Evolutionary conservation across 2,329 filamentous ascomycete genomes (phyloP).

Genomic region (Pleomassaria siparia): DNA sequence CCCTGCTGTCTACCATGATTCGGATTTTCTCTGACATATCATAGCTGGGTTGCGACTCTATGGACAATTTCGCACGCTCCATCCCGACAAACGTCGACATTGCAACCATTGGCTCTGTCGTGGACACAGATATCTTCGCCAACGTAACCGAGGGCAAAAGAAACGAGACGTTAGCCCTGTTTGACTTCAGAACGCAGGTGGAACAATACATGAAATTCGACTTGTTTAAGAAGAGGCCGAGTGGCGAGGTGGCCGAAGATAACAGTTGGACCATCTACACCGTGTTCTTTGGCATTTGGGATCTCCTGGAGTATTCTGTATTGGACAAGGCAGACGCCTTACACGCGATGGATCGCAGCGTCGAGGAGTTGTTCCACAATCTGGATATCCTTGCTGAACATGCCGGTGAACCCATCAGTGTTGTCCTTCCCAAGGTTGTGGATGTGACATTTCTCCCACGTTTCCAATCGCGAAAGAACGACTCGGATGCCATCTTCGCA

Average conservation of each 20-base stretch:
- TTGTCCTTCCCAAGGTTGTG: conserved; percentile 35
- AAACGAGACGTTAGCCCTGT: conserved; percentile 20
- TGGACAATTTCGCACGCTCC: conserved; percentile 43
- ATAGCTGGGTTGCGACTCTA: conserved; percentile 38
- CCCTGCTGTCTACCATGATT: neutral
- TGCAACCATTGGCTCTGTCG: conserved; percentile 28
- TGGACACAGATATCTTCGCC: conserved; percentile 33
- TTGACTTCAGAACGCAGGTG: conserved; percentile 42
- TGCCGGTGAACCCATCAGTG: conserved; percentile 21
- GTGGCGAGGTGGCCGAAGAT: neutral
- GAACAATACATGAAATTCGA: conserved; percentile 37
- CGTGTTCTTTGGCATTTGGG: conserved; percentile 42
- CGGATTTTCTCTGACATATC: conserved; percentile 21
- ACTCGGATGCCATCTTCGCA: conserved; percentile 28
- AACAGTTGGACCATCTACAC: conserved; percentile 40
- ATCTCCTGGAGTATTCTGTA: conserved; percentile 35
- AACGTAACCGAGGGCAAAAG: conserved; percentile 26
- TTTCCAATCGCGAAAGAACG: conserved; percentile 29
- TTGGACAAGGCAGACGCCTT: conserved; percentile 30
- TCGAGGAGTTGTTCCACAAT: conserved; percentile 35
- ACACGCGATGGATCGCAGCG: conserved; percentile 34
- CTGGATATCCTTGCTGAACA: conserved; percentile 37
- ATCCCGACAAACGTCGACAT: conserved; percentile 20
- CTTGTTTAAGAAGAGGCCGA: conserved; percentile 19
- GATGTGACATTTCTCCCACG: conserved; percentile 41